A percentile compares a stretch with the other conserved stretches of the same genome.
These are phyloP conservation scores for Dysphania ambrosioides DNA, from an alignment of 148 eudicot genomes.

Conservation along the genomic window DNA sequence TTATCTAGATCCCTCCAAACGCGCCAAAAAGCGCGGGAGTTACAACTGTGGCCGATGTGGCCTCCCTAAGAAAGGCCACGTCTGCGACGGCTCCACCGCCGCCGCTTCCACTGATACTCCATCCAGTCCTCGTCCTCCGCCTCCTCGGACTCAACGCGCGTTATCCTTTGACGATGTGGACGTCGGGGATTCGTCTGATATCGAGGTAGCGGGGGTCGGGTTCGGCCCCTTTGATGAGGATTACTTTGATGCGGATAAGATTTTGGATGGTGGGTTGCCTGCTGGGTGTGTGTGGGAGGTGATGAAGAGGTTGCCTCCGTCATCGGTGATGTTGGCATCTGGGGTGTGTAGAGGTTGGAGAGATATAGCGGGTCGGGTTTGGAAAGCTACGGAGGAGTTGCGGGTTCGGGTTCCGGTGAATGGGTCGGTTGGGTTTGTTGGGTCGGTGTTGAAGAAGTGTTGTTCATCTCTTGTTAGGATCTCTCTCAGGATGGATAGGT, in stretches of 20 bases:
- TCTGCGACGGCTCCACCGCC: conserved; percentile 34
- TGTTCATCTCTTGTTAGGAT: conserved; percentile 59
- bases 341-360: conserved; percentile 86
- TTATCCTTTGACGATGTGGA: conserved; percentile 66
- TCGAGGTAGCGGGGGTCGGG: conserved; percentile 15
- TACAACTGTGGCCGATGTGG: conserved; percentile 93
- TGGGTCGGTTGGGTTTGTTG: conserved; percentile 55
- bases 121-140: conserved; percentile 27
- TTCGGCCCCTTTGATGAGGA: neutral
- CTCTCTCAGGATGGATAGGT: conserved; percentile 82
- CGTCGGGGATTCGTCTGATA: conserved; percentile 27
- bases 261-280: conserved; percentile 40
- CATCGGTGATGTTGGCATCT: conserved; percentile 59
- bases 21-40: conserved; percentile 60
- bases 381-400: conserved; percentile 73
- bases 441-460: conserved; percentile 72
- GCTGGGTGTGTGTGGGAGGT: conserved; percentile 66
- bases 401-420: conserved; percentile 67
- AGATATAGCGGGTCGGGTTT: conserved; percentile 51
- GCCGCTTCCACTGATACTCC: conserved; percentile 16
- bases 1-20: conserved; percentile 32
- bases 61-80: conserved; percentile 75
- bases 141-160: conserved; percentile 35
- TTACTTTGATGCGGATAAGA: conserved; percentile 28
- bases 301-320: conserved; percentile 62